Evolutionary conservation across 2,329 filamentous ascomycete genomes (phyloP).

Genomic region (Helminthosporium solani): DNA sequence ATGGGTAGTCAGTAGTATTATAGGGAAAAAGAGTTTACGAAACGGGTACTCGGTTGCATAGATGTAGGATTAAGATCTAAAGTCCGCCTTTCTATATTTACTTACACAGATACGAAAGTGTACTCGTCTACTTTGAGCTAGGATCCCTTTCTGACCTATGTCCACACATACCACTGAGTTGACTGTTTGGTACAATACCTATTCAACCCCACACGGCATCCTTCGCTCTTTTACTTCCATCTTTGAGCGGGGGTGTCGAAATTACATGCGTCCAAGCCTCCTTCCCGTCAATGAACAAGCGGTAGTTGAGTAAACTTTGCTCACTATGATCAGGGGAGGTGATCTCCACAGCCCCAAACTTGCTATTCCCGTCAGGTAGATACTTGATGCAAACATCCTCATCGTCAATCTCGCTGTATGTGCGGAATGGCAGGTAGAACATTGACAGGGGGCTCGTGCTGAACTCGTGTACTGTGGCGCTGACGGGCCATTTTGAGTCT

Average conservation of each 20-base stretch:
- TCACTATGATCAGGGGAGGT: constrained; percentile 63
- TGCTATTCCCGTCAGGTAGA: constrained; percentile 80
- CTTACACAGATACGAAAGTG: too few species aligned
- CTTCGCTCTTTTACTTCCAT: constrained; percentile 45
- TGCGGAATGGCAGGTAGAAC: constrained; percentile 84
- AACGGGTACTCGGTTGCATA: too few species aligned
- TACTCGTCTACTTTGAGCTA: too few species aligned
- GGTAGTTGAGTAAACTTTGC: constrained; percentile 75
- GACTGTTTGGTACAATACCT: too few species aligned
- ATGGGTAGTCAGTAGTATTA: too few species aligned
- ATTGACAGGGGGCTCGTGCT: constrained; percentile 88
- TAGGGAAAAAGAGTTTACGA: too few species aligned
- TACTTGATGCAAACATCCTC: constrained; percentile 87
- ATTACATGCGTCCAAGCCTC: constrained; percentile 69
- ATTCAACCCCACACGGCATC: constrained; percentile 49
- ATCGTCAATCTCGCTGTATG: constrained; percentile 77
- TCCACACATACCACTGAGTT: too few species aligned
- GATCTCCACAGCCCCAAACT: constrained; percentile 83
- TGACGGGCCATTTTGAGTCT: constrained; percentile 56
- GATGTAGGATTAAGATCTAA: too few species aligned
- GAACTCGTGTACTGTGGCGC: constrained; percentile 74
- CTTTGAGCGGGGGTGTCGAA: constrained; percentile 45
- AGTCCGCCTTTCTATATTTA: too few species aligned
- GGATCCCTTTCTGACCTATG: too few species aligned
- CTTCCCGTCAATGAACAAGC: constrained; percentile 76